Evolutionary conservation across 305 asterid species (phyloP), one percentile per base, ranked within the genome.

Genomic region (Solanum hybrid): DNA sequence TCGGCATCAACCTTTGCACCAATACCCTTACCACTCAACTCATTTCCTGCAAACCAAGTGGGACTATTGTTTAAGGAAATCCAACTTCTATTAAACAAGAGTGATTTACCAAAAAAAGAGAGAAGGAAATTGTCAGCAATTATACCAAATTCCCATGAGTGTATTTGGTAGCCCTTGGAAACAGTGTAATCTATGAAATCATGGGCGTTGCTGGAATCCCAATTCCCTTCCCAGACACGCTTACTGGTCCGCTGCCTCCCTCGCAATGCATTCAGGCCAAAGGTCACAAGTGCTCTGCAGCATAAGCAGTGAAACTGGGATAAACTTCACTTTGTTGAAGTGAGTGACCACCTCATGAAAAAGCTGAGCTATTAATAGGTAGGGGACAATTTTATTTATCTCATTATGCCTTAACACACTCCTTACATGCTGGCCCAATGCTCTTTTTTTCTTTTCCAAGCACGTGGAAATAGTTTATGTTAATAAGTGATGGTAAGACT

Each of bases 111-210:
- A 66, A 88, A 27, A 42, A 45, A 12, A 73, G 35, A 71, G 32
- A 76, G 69, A 85, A 78, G 85, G 45, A 34, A 88, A 26, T 38
- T 2, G 29, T 80, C 87, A 64, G 73, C 22, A 86, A 71, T 19
- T 14, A 77, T 96, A 97, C 99, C 99, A 77, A 95, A 94, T 94
- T 97, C 99, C 99, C 99, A 96, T 24, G 99, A 95, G 87, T 94
- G 94, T 19, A 96, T 91, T 35, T 88, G 89, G 93, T 97, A 95
- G 77, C 94, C 96, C 91, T 94, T 96, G 90, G 98, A 95, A n/a
- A 95, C 76, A 11, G 98, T 96, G 92, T 96, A 95, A 85, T 85
- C 78, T 72, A 96, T 93, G 92, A 97, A 95, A 91, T 95, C 98
- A 84, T 42, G 95, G 35, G 98, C 93, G 85, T 96, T 97, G 90